These are phyloP conservation scores for Colletotrichum tropicale DNA, from an alignment of 2,329 filamentous ascomycete species.

Conservation along the genomic window DNA sequence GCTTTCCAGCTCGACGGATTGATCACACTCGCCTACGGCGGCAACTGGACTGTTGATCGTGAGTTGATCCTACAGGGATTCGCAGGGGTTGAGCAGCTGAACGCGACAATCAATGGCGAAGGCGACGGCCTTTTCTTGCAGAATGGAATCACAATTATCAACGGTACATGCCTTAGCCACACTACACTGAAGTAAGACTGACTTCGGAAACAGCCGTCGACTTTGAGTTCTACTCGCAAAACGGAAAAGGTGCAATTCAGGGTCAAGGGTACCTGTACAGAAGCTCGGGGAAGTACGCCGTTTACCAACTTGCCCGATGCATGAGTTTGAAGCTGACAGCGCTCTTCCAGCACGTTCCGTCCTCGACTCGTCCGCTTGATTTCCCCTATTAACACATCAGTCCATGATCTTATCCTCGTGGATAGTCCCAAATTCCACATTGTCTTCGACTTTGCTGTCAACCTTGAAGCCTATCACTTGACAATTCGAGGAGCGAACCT, in stretches of 20 bases:
- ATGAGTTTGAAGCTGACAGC: background rate
- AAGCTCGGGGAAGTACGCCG: background rate
- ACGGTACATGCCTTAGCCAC: background rate
- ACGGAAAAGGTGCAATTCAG: background rate
- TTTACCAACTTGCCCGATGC: background rate
- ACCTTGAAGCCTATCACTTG: background rate
- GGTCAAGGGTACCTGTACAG: background rate
- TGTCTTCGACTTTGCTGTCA: background rate
- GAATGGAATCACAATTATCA: background rate
- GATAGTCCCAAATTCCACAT: background rate
- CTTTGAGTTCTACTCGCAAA: background rate
- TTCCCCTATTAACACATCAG: background rate
- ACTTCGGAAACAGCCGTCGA: background rate
- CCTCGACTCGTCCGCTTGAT: background rate
- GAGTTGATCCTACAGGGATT: background rate
- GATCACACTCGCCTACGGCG: background rate
- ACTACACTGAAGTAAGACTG: accelerated
- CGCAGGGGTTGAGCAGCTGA: background rate
- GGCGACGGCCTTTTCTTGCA: background rate
- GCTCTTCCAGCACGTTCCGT: background rate
- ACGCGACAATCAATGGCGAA: background rate
- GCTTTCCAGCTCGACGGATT: background rate
- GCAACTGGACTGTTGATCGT: background rate
- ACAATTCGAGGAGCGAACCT: background rate
- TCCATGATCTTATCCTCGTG: background rate